phyloP scores from a whole-genome alignment of 163 green algal species.

The Smithsoniella earleae region DNA sequence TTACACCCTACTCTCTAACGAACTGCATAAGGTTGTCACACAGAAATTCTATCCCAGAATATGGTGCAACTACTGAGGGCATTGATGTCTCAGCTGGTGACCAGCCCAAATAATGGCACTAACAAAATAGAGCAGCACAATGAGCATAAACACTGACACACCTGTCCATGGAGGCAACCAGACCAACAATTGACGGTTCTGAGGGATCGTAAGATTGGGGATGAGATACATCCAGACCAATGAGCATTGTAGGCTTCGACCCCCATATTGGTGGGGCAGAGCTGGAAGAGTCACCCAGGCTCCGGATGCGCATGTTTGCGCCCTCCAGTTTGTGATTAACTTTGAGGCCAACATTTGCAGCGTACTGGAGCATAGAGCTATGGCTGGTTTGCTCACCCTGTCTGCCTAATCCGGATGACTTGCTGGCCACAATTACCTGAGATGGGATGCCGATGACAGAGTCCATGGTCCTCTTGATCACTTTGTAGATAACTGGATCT shows the following conservation, averaged over 20 bases:
- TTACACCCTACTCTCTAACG: no score
- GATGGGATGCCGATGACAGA: constrained; percentile 39
- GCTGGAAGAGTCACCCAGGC: background rate
- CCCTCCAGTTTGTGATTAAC: constrained; percentile 55
- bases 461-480: constrained; percentile 44
- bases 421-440: constrained; percentile 40
- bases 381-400: constrained; percentile 19
- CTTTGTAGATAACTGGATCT: constrained; percentile 36
- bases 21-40: no score
- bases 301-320: constrained; percentile 41
- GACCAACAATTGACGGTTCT: constrained; percentile 51
- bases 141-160: no score
- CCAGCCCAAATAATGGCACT: no score
- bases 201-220: constrained; percentile 31
- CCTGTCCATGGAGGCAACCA: constrained; percentile 45
- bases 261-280: background rate
- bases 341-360: constrained; percentile 50
- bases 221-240: constrained; percentile 58
- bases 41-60: no score
- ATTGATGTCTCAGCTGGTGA: no score
- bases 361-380: constrained; percentile 47
- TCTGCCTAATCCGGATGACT: constrained; percentile 39
- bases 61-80: no score
- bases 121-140: no score
- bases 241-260: constrained; percentile 47